Evolutionary conservation across 208 protist genomes (phyloP).

Genomic region (Wallacemonas sp.): DNA sequence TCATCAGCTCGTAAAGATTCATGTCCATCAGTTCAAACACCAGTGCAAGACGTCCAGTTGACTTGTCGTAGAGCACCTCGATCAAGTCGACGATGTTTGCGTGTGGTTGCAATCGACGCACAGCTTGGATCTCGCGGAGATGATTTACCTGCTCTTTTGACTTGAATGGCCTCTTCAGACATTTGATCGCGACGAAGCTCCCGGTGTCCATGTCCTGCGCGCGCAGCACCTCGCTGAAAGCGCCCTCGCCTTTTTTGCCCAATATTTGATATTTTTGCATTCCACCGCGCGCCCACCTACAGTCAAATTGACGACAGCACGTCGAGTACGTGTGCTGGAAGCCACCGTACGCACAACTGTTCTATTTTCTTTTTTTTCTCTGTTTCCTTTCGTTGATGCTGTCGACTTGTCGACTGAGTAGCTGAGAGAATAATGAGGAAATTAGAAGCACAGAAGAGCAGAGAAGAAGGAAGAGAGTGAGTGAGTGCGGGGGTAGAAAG

Average conservation of each 20-base stretch:
- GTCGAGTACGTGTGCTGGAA: too few species aligned
- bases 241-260: constrained; percentile 97
- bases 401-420: too few species aligned
- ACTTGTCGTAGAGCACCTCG: constrained; percentile 95
- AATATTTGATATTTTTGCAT: constrained; percentile 95
- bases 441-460: constrained; percentile 8
- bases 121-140: constrained; percentile 97
- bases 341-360: too few species aligned
- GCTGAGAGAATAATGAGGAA: too few species aligned
- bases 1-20: constrained; percentile 98
- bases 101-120: constrained; percentile 91
- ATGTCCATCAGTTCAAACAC: constrained; percentile 98
- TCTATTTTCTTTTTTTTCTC: too few species aligned
- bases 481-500: too few species aligned
- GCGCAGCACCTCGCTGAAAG: constrained; percentile 97
- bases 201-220: constrained; percentile 92
- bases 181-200: constrained; percentile 96
- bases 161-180: constrained; percentile 96
- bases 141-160: constrained; percentile 94
- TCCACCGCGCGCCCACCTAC: background rate
- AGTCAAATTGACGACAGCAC: too few species aligned
- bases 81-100: constrained; percentile 95
- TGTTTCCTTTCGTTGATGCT: too few species aligned
- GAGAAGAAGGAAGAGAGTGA: background rate
- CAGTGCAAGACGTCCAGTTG: constrained; percentile 91